Percentiles rank a stretch among this genome's conserved stretches.
These are phyloP conservation scores for Flaveria robusta DNA, from an alignment of 129 eudicot species.

Conservation along the genomic window DNA sequence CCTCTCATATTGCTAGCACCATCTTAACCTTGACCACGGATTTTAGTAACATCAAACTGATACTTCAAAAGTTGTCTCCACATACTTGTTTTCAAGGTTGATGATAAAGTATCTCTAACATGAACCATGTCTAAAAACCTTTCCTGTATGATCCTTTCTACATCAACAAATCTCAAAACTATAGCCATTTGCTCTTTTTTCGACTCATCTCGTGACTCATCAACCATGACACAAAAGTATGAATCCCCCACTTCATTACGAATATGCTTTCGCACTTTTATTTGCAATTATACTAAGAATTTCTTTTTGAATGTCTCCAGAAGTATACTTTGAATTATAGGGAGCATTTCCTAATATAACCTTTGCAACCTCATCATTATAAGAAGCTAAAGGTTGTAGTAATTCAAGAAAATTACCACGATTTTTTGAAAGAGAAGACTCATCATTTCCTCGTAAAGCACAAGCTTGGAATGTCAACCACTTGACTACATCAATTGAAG, in stretches of 20 bases:
- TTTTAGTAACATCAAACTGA: too few relatives aligned
- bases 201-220: not conserved
- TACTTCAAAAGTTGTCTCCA: too few relatives aligned
- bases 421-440: too few relatives aligned
- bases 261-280: not conserved
- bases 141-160: too few relatives aligned
- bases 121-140: not conserved
- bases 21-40: too few relatives aligned
- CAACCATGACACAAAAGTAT: not conserved
- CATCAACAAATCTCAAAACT: slow-evolving; percentile 30
- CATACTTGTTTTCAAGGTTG: too few relatives aligned
- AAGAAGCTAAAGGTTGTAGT: not conserved
- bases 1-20: too few relatives aligned
- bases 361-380: slow-evolving; percentile 12
- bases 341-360: slow-evolving; percentile 20
- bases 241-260: not conserved
- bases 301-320: too few relatives aligned
- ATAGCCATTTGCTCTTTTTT: slow-evolving; percentile 25
- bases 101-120: too few relatives aligned
- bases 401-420: too few relatives aligned
- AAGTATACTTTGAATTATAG: slow-evolving; percentile 15
- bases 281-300: slow-evolving; percentile 13
- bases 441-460: too few relatives aligned
- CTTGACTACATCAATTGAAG: not conserved
- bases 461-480: too few relatives aligned